Evolutionary conservation across 495 filamentous ascomycete genomes (phyloP).

Genomic region (Elasticomyces elasticus): DNA sequence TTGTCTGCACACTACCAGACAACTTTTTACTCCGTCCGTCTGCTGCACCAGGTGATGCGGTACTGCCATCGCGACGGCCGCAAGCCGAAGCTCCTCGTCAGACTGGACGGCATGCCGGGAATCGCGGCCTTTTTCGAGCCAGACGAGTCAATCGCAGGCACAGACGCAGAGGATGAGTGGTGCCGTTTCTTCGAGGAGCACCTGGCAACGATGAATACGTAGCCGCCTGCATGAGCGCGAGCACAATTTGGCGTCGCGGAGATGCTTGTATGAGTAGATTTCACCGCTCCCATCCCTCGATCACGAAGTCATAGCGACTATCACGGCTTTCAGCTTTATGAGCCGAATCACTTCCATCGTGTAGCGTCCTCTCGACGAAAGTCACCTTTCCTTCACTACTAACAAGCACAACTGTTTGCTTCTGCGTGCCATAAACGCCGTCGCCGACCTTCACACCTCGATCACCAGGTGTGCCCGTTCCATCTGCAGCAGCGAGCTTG

Average conservation of each 20-base stretch:
- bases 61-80: neutral
- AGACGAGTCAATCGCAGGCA: neutral
- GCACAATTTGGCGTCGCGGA: no score
- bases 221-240: no score
- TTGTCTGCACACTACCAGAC: conserved; percentile 8
- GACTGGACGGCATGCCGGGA: conserved; percentile 3
- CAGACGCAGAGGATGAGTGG: neutral
- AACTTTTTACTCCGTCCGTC: conserved; percentile 10
- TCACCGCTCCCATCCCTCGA: conserved; percentile 27
- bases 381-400: conserved; percentile 63
- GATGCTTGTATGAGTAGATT: no score
- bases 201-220: no score
- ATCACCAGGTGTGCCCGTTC: neutral
- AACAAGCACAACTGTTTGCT: conserved; percentile 79
- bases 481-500: conserved; percentile 39
- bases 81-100: neutral
- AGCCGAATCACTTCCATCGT: conserved; percentile 53
- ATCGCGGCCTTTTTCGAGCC: conserved; percentile 8
- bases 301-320: conserved; percentile 50
- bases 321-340: conserved; percentile 54
- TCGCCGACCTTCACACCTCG: conserved; percentile 32
- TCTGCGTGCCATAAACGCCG: conserved; percentile 82
- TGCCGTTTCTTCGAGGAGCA: neutral
- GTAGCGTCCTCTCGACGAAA: conserved; percentile 77
- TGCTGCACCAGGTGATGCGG: conserved; percentile 9